phyloP scores from a whole-genome alignment of 257 asterid genomes.

The Perilla frutescens region DNA sequence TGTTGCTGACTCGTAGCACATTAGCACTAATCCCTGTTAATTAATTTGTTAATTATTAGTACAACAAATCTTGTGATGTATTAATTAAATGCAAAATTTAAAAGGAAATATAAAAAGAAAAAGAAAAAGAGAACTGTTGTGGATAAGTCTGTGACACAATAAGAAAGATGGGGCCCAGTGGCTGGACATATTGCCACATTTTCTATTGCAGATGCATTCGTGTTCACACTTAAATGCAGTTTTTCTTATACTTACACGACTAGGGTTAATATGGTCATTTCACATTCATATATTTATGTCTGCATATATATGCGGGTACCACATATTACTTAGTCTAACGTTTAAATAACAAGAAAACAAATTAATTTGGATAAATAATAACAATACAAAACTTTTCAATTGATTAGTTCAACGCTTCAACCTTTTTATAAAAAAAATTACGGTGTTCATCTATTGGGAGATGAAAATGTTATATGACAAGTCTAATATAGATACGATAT shows the following conservation, averaged over 20 bases:
- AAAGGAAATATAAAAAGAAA: not conserved
- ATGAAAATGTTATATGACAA: too few species aligned
- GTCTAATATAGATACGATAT: too few species aligned
- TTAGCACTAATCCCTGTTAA: not conserved
- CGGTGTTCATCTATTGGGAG: too few species aligned
- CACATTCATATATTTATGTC: too few species aligned
- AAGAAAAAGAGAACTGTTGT: not conserved
- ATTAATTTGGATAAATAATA: too few species aligned
- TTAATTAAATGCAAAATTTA: not conserved
- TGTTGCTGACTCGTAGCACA: not conserved
- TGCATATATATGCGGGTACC: too few species aligned
- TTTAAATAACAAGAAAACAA: too few species aligned
- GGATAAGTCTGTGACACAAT: slow-evolving; percentile 30
- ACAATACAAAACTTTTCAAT: too few species aligned
- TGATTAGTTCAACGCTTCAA: too few species aligned
- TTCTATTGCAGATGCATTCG: not conserved
- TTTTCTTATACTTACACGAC: not conserved
- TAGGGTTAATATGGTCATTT: not conserved
- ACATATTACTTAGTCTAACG: too few species aligned
- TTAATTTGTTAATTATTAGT: not conserved
- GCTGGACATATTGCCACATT: slow-evolving; percentile 36
- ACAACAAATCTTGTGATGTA: not conserved
- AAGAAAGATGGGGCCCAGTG: slow-evolving; percentile 25
- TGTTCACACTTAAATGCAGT: slow-evolving; percentile 28
- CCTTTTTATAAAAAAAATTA: too few species aligned